These are phyloP conservation scores for Leptographium radiaticola DNA, from an alignment of 2,329 filamentous ascomycete species.

Conservation along the genomic window DNA sequence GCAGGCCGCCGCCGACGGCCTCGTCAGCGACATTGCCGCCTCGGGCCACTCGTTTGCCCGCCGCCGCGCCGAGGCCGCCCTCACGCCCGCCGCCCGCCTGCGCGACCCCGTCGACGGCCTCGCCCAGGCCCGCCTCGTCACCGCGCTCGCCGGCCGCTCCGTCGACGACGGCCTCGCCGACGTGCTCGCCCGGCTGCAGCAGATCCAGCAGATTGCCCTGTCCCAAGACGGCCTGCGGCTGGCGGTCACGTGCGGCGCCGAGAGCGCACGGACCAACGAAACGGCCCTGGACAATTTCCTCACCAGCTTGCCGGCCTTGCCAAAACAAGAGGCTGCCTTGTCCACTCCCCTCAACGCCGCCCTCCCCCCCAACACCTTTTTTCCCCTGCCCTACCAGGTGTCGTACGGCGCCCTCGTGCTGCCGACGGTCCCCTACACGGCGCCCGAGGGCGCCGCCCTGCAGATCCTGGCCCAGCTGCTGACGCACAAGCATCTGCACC, in stretches of 20 bases:
- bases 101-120: slow-evolving; percentile 83
- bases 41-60: slow-evolving; percentile 81
- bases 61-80: slow-evolving; percentile 66
- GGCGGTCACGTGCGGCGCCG: slow-evolving; percentile 73
- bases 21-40: slow-evolving; percentile 82
- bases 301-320: slow-evolving; percentile 33
- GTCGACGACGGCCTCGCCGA: slow-evolving; percentile 49
- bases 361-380: slow-evolving; percentile 55
- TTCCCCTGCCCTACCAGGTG: slow-evolving; percentile 90
- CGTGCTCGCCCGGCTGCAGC: slow-evolving; percentile 70
- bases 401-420: slow-evolving; percentile 82
- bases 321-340: neutral
- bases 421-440: slow-evolving; percentile 72
- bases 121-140: slow-evolving; percentile 75
- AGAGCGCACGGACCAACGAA: slow-evolving; percentile 59
- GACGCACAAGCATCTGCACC: slow-evolving; percentile 92
- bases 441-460: slow-evolving; percentile 61
- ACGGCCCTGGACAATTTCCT: slow-evolving; percentile 60
- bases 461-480: slow-evolving; percentile 84
- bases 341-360: neutral
- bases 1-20: slow-evolving; percentile 75
- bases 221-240: slow-evolving; percentile 46
- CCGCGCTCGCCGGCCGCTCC: slow-evolving; percentile 62
- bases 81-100: slow-evolving; percentile 59
- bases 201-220: slow-evolving; percentile 69